These are phyloP conservation scores for Teratosphaeriaceae sp. DNA, from an alignment of 2,329 filamentous ascomycete genomes.

Conservation along the genomic window DNA sequence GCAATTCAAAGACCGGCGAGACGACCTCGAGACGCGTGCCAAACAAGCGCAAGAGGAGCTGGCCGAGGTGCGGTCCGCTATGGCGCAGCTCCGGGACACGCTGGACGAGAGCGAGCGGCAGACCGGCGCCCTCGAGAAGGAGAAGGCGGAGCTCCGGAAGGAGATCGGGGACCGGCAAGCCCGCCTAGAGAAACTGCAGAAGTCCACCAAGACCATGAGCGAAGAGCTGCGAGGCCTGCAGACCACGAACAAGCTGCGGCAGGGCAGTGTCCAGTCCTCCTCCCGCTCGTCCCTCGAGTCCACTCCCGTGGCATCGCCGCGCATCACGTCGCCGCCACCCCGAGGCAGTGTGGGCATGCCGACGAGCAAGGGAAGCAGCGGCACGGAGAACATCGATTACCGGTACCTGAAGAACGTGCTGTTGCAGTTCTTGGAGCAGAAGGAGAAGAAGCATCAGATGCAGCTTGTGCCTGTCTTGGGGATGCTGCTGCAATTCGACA, in stretches of 20 bases:
- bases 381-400: slow-evolving; percentile 43
- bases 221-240: slow-evolving; percentile 52
- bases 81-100: slow-evolving; percentile 69
- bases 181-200: slow-evolving; percentile 72
- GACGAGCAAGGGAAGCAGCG: slow-evolving; percentile 14
- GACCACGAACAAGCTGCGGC: slow-evolving; percentile 25
- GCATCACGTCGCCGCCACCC: slow-evolving; percentile 17
- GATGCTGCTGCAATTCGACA: slow-evolving; percentile 70
- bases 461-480: slow-evolving; percentile 73
- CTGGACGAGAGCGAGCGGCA: slow-evolving; percentile 85
- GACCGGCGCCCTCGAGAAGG: slow-evolving; percentile 73
- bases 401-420: slow-evolving; percentile 76
- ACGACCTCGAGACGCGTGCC: slow-evolving; percentile 67
- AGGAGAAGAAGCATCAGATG: slow-evolving; percentile 66
- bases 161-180: slow-evolving; percentile 71
- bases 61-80: slow-evolving; percentile 67
- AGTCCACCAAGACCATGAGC: slow-evolving; percentile 54
- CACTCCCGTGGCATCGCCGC: slow-evolving; percentile 42
- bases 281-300: slow-evolving; percentile 56
- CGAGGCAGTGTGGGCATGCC: not conserved
- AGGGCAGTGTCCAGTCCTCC: slow-evolving; percentile 45
- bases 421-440: slow-evolving; percentile 74
- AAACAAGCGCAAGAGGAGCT: slow-evolving; percentile 66
- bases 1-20: slow-evolving; percentile 65
- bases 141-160: slow-evolving; percentile 67